Base-by-base conservation (phyloP, 2,329 filamentous ascomycete species). In the Apiospora kogelbergensis region DNA sequence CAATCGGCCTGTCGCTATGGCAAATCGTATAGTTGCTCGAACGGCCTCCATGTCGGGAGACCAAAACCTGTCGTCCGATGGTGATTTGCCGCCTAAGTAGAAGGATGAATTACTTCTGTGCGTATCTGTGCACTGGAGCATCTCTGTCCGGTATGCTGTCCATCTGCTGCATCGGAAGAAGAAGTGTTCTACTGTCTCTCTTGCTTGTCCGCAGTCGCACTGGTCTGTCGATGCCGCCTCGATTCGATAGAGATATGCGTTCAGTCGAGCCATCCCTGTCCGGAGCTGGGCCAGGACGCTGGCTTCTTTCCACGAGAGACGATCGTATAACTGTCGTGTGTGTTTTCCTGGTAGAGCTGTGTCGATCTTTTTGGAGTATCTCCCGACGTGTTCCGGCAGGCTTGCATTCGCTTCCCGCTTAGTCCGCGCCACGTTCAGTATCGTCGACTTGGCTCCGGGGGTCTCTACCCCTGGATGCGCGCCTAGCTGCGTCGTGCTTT, bases 381-480 rank as follows among this genome's bases (percentile, higher is more conserved):
- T 41, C 22, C 63, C 22, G 33, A 42, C 40, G 9, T 45, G 60
- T 20, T 66, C 68, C 20, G 48, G 63, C 46, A 69, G 37, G 44
- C 26, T n/a, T 37, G 24, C 20, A n/a, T 1, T 10, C 3, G 20
- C 24, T 2, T n/a, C 9, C 20, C 57, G 63, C 13, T 45, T 60
- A 17, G 26, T 63, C 44, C 40, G 33, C 9, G 63, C 63, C 1
- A 33, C 37, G 37, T 48, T 66, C 7, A 67, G 57, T 37, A 53
- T 69, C 40, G 68, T 69, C n/a, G 68, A 69, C 41, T 64, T 69
- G 30, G 68, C 64, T 40, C 65, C 37, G 22, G 53, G 67, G 20
- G 65, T 26, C 41, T 24, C 17, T 13, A 13, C 33, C 33, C 9
- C 11, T 15, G 46, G 68, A 10, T 20, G 15, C 6, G 44, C 9